Evolutionary conservation across 2,329 filamentous ascomycete species (phyloP).

Genomic region (Paecilomyces variotii): DNA sequence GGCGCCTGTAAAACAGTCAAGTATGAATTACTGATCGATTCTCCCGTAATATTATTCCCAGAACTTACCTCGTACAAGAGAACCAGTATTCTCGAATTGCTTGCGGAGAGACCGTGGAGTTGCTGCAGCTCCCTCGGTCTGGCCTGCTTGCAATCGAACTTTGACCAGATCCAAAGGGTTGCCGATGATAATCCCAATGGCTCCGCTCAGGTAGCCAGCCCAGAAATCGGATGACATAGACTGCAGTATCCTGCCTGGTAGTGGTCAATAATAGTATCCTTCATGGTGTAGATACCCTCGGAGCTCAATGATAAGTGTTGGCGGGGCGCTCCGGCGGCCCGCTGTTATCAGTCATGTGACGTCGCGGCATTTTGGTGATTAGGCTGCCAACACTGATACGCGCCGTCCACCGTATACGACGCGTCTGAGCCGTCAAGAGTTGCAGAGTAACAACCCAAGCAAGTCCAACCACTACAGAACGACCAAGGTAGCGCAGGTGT

Average conservation of each 20-base stretch:
- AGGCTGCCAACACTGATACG: neutral
- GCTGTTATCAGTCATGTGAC: constrained; percentile 13
- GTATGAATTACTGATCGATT: neutral
- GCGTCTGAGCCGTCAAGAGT: neutral
- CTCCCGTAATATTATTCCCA: neutral
- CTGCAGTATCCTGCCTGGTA: constrained; percentile 1
- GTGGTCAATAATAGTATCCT: neutral
- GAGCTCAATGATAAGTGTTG: neutral
- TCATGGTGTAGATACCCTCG: neutral
- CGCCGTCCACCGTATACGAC: constrained; percentile 2
- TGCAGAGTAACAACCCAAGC: neutral
- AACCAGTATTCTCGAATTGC: constrained; percentile 26
- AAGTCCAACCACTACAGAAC: neutral
- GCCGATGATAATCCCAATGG: constrained; percentile 76
- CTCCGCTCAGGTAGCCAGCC: constrained; percentile 85
- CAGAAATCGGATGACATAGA: constrained; percentile 83
- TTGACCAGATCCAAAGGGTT: constrained; percentile 78
- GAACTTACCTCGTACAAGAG: constrained; percentile 31
- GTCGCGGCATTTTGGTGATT: constrained; percentile 13
- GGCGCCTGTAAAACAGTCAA: constrained; percentile 46
- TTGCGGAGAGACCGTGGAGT: constrained; percentile 15
- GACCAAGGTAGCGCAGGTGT: constrained; percentile 2
- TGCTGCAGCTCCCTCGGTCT: constrained; percentile 16
- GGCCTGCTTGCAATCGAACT: constrained; percentile 67
- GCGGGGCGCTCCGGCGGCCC: neutral